Evolutionary conservation across 805 yeast species (phyloP), one percentile per base, ranked within the genome.

Genomic region (Candida montana): DNA sequence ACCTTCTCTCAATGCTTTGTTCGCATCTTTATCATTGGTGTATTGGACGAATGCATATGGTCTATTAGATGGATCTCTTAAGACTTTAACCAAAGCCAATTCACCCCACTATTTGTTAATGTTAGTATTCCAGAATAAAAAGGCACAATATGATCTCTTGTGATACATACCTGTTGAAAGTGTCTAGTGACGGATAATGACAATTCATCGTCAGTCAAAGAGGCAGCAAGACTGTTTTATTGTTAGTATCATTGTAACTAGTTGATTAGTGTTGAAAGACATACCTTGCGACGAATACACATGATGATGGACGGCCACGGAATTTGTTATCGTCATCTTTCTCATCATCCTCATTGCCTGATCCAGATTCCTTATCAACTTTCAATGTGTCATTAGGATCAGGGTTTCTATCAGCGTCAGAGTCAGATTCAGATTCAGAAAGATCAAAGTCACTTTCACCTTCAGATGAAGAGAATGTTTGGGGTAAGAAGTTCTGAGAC

Each of bases 41-140:
- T 84, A 89, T 64, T 89, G 96, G 35, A 89, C 95, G 71, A 89
- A 89, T 0, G 96, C 96, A 63, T 89, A 89, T 2, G 97, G 97
- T 35, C 95, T 71, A 55, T 83, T 83, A 18, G 79, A 71, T 13
- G 83, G 78, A 64, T 89, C 96, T 40, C 95, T 69, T 44, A 89
- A 69, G 3, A 89, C 95, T 56, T 89, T 89, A 13, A 87, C 95
- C 18, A 82, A 65, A 2, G 79, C 71, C 31, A 86, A 65, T 32
- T 71, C 67, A 7, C 96, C 95, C 79, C 82, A 89, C 56, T 61
- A 37, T n/a, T 19, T 20, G 23, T n/a, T 13, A 26, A 26, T 13
- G n/a, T 26, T 26, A 24, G 7, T 7, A n/a, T n/a, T n/a, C n/a
- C n/a, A n/a, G n/a, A n/a, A n/a, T n/a, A n/a, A n/a, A n/a, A n/a